Percentiles rank a stretch among this genome's conserved stretches.
Evolutionary conservation across 2,329 filamentous ascomycete genomes (phyloP).

Genomic region (Parafenestella ontariensis): DNA sequence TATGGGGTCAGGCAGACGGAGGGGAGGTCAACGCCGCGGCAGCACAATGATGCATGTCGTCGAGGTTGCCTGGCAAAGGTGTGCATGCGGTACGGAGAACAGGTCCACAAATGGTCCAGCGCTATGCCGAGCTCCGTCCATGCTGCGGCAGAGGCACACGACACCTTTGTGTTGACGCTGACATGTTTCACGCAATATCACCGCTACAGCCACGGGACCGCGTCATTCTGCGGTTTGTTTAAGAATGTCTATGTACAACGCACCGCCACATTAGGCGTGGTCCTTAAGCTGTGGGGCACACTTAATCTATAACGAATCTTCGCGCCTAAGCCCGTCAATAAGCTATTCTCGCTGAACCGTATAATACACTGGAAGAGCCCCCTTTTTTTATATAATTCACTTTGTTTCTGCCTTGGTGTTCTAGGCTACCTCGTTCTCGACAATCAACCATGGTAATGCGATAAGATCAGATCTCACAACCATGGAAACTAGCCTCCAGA

Average conservation of each 20-base stretch:
- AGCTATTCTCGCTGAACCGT: too few species aligned
- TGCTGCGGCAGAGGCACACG: constrained; percentile 28
- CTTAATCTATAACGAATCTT: too few species aligned
- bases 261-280: constrained; percentile 14
- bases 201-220: constrained; percentile 27
- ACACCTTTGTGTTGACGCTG: constrained; percentile 15
- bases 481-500: too few species aligned
- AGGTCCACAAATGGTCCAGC: constrained; percentile 5
- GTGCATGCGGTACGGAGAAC: constrained; percentile 16
- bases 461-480: too few species aligned
- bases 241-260: neutral
- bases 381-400: too few species aligned
- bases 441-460: too few species aligned
- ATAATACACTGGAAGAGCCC: too few species aligned
- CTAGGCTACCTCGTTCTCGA: too few species aligned
- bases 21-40: constrained; percentile 7
- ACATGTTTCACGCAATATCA: neutral
- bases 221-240: constrained; percentile 24
- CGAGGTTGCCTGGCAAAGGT: constrained; percentile 19
- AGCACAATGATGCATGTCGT: constrained; percentile 16
- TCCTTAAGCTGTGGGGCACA: too few species aligned
- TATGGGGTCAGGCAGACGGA: too few species aligned
- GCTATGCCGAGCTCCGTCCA: constrained; percentile 20
- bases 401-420: too few species aligned
- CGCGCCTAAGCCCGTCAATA: too few species aligned